A percentile compares a stretch with the other conserved stretches of the same genome.
These are phyloP conservation scores for cucumber (Cucumis sativus) DNA, from an alignment of 306 rosid genomes.

Conservation along the genomic window DNA sequence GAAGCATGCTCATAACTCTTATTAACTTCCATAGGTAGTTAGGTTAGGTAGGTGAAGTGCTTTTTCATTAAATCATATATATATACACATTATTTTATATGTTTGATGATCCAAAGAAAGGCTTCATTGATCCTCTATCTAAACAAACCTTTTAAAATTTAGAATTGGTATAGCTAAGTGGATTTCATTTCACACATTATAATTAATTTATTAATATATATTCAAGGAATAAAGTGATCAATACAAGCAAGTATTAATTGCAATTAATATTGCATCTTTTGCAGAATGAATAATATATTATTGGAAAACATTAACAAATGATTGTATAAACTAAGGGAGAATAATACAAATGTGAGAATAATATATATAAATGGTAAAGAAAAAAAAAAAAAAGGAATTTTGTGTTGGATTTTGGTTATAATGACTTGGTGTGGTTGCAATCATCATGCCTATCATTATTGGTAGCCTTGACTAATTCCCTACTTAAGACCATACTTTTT, in stretches of 20 bases:
- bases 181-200: not conserved
- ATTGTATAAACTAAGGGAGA: not conserved
- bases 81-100: not conserved
- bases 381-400: not conserved
- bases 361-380: not conserved
- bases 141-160: not conserved
- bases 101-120: not conserved
- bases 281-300: not conserved
- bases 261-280: not conserved
- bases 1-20: not conserved
- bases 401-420: not conserved
- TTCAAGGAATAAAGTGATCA: not conserved
- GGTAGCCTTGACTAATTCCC: not conserved
- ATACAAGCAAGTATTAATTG: not conserved
- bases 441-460: constrained; percentile 2
- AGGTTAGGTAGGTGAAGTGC: not conserved
- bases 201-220: not conserved
- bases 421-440: constrained; percentile 1
- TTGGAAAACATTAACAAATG: not conserved
- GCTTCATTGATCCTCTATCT: not conserved
- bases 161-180: not conserved
- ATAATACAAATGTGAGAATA: not conserved
- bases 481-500: not conserved
- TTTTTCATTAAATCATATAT: not conserved
- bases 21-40: not conserved